Conservation (phyloP, 345 rosid species). For the Citropsis articulata region DNA sequence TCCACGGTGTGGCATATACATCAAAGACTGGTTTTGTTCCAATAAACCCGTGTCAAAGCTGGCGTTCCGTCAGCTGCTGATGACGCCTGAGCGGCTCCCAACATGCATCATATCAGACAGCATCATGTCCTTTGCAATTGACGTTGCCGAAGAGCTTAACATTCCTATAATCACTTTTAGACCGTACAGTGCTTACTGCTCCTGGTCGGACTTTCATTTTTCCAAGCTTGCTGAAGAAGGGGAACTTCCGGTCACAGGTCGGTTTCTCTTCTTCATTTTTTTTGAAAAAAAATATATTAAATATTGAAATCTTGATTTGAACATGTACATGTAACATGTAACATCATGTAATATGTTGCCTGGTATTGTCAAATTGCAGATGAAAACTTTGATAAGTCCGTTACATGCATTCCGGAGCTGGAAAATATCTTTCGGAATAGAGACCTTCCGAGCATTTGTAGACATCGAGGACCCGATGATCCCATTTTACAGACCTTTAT, state of each 20-base stretch:
- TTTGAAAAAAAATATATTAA: no score
- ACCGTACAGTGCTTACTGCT: slow-evolving; percentile 26
- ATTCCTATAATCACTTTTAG: slow-evolving; percentile 30
- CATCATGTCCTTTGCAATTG: slow-evolving; percentile 25
- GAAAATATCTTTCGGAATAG: not conserved
- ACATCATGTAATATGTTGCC: no score
- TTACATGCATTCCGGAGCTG: not conserved
- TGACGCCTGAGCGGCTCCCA: not conserved
- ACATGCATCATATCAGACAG: slow-evolving; percentile 43
- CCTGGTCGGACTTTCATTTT: slow-evolving; percentile 31
- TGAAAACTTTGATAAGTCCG: not conserved
- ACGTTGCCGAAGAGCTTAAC: slow-evolving; percentile 34
- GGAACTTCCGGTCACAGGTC: slow-evolving; percentile 43
- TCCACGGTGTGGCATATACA: slow-evolving; percentile 6
- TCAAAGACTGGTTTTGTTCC: slow-evolving; percentile 17
- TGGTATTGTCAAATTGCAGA: not conserved
- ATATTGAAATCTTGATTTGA: no score
- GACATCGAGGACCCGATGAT: not conserved
- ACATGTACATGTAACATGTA: not conserved
- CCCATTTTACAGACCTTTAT: not conserved
- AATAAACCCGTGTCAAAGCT: not conserved
- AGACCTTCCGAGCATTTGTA: not conserved
- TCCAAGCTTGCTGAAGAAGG: slow-evolving; percentile 33
- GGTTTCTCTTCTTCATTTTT: no score
- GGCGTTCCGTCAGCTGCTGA: slow-evolving; percentile 20